Conservation (phyloP, 495 filamentous ascomycete genomes). For the Hypoxylon lenormandii region DNA sequence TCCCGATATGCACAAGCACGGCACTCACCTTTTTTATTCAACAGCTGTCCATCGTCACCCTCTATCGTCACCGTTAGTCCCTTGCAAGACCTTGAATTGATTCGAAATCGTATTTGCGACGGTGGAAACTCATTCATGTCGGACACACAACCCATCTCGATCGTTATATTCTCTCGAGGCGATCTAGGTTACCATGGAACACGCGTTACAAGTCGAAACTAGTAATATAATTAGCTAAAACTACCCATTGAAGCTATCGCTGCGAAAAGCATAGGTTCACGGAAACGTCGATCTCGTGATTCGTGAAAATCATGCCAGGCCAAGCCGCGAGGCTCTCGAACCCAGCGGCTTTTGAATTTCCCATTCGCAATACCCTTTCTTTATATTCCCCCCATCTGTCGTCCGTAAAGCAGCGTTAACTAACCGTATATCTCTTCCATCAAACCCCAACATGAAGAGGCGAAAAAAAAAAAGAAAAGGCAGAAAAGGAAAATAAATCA, state of each 20-base stretch:
- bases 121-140: too few species aligned
- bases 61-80: too few species aligned
- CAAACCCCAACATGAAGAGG: conserved; percentile 5
- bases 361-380: conserved; percentile 27
- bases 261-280: conserved; percentile 5
- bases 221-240: conserved; percentile 12
- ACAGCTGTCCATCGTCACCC: too few species aligned
- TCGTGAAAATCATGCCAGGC: conserved; percentile 37
- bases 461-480: conserved; percentile 13
- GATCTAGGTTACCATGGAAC: background rate
- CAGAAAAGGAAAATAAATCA: background rate
- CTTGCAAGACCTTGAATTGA: too few species aligned
- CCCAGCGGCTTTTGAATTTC: conserved; percentile 19
- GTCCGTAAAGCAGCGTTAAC: conserved; percentile 11
- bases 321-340: conserved; percentile 38
- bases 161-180: too few species aligned
- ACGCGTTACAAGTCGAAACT: background rate
- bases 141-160: too few species aligned
- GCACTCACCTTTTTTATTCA: too few species aligned
- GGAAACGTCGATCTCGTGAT: conserved; percentile 40
- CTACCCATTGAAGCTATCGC: conserved; percentile 12
- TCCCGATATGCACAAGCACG: too few species aligned
- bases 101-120: too few species aligned
- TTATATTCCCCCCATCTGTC: conserved; percentile 26
- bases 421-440: conserved; percentile 8